Evolutionary conservation across 73 alveolate species (phyloP).

Genomic region (Tetrahymena thermophila): DNA sequence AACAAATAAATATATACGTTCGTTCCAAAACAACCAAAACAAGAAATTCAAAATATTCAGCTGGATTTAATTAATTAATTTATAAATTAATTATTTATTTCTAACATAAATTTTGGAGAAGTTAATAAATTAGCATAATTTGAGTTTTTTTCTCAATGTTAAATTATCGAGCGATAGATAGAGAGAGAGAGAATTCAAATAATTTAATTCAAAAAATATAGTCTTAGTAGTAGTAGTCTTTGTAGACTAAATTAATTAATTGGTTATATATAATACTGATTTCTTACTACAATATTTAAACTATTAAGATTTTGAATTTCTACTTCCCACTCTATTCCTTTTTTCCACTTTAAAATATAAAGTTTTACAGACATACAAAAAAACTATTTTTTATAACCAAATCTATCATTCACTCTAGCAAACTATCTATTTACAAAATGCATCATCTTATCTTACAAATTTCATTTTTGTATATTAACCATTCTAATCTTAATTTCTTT

Average conservation of each 20-base stretch:
- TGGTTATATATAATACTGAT: background rate
- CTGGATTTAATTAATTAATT: background rate
- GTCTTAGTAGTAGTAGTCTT: background rate
- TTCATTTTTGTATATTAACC: background rate
- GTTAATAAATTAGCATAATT: background rate
- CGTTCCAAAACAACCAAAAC: background rate
- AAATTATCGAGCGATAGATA: background rate
- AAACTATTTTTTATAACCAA: too few relatives aligned
- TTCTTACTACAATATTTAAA: too few relatives aligned
- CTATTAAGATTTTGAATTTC: background rate
- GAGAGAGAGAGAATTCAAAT: background rate
- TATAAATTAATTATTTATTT: background rate
- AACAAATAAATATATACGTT: background rate
- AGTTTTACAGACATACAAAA: too few relatives aligned
- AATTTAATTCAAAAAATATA: too few relatives aligned
- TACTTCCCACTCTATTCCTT: background rate
- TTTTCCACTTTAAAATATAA: background rate
- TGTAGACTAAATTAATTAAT: background rate
- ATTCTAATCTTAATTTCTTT: background rate
- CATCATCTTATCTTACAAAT: background rate
- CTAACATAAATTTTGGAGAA: background rate
- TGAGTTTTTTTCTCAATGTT: background rate
- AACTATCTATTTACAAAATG: background rate
- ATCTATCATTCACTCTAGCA: background rate
- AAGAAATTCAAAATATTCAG: background rate